These are phyloP conservation scores for Sclerotinia trifoliorum DNA, from an alignment of 2,329 filamentous ascomycete genomes.

Conservation along the genomic window DNA sequence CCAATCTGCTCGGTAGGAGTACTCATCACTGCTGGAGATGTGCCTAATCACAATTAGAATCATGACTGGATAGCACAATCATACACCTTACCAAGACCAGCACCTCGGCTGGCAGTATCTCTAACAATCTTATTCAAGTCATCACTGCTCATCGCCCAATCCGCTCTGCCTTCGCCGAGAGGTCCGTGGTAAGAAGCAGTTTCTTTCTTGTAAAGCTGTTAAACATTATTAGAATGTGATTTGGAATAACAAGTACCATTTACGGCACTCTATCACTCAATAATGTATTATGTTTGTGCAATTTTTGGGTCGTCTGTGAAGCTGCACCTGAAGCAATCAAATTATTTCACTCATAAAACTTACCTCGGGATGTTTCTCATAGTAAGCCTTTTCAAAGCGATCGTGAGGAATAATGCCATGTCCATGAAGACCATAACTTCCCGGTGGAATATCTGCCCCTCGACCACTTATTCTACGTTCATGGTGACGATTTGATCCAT, in stretches of 20 bases:
- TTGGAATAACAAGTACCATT: not conserved
- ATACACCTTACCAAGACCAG: slow-evolving; percentile 50
- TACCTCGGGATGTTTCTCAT: slow-evolving; percentile 81
- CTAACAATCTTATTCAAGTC: slow-evolving; percentile 88
- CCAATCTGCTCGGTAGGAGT: slow-evolving; percentile 91
- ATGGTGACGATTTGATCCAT: slow-evolving; percentile 56
- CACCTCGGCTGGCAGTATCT: slow-evolving; percentile 58
- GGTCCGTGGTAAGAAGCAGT: slow-evolving; percentile 49
- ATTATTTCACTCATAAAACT: slow-evolving; percentile 11
- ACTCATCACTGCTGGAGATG: slow-evolving; percentile 59
- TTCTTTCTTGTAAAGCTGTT: slow-evolving; percentile 65
- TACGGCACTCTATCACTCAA: not conserved
- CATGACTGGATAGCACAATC: slow-evolving; percentile 29
- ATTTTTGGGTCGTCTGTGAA: not conserved
- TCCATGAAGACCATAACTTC: slow-evolving; percentile 89
- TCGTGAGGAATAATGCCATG: slow-evolving; percentile 75
- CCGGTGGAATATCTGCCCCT: slow-evolving; percentile 72
- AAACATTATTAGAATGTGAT: slow-evolving; percentile 12
- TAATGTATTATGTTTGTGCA: not conserved
- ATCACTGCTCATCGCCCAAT: slow-evolving; percentile 84
- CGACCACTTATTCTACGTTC: slow-evolving; percentile 70
- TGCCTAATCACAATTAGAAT: slow-evolving; percentile 52
- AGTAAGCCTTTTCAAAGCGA: slow-evolving; percentile 88
- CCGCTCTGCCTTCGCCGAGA: slow-evolving; percentile 52
- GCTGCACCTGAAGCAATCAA: not conserved